Base-by-base conservation (phyloP, 1,284 basidiomycete species). In the Ganoderma lingzhi region DNA sequence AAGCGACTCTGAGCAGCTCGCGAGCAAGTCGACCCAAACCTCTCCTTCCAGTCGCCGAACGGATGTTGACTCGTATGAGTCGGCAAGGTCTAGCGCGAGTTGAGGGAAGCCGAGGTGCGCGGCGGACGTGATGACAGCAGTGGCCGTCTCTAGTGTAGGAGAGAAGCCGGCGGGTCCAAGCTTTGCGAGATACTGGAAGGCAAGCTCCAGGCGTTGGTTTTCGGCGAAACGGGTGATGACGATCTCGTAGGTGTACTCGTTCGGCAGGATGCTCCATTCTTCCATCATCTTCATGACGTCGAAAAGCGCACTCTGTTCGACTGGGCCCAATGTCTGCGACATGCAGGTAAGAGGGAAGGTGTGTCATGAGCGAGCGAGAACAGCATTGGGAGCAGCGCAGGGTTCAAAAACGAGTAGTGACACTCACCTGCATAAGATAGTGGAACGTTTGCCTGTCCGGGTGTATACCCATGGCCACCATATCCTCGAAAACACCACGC, bases 401-500 rank as follows among this genome's bases (percentile, higher is more conserved):
- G 23, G 28, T 1, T 30, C n/a, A 15, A n/a, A 23, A 41, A 37
- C 53, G 35, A n/a, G 8, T 41, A 6, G 3, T 1, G 67, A 53
- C 35, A 48, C 80, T 75, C 77, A 93, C 93, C 71, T 85, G 78
- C 65, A 96, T 80, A 19, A 96, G 82, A 56, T 85, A 80, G 71
- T 93, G 89, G 80, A 91, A 93, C 3, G 88, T 86, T 65, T 85
- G 82, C 2, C 84, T 73, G 69, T 90, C 85, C 1, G 90, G 93
- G 28, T 77, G 71, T 37, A 96, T 75, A 1, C 86, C 88, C 63
- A 87, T 76, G 17, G 85, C 81, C 30, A 84, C 66, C 86, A 95
- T 94, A 73, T 96, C 94, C 39, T 92, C 88, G 60, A 93, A 82
- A 35, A 93, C 86, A 8, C 92, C 93, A 82, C 88, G 87, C 4